Evolutionary conservation across 768 basidiomycete genomes (phyloP).

Genomic region (Mrakia blollopis): DNA sequence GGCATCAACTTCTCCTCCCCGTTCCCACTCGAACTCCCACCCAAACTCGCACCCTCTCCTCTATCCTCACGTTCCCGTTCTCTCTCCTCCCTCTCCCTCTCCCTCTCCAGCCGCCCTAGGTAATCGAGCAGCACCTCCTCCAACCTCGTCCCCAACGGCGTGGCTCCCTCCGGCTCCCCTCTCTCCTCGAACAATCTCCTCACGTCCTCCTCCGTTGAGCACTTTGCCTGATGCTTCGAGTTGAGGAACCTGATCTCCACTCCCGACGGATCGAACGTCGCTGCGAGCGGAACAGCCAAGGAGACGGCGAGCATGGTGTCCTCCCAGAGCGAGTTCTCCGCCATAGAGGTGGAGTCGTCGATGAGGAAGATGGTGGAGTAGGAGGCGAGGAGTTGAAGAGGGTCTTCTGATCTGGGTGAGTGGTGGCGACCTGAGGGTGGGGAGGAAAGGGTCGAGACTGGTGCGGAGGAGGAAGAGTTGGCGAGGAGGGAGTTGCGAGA

Average conservation of each 20-base stretch:
- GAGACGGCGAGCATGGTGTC: slow-evolving; percentile 10
- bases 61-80: neutral
- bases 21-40: neutral
- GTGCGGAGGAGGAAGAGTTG: neutral
- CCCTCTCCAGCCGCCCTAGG: slow-evolving; percentile 10
- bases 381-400: slow-evolving; percentile 8
- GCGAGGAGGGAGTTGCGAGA: neutral
- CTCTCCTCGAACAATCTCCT: slow-evolving; percentile 11
- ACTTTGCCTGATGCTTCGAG: neutral
- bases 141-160: slow-evolving; percentile 9
- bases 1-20: slow-evolving; percentile 12
- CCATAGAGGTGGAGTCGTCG: slow-evolving; percentile 28
- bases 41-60: neutral
- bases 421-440: neutral
- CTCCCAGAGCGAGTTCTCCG: neutral
- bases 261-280: neutral
- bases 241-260: slow-evolving; percentile 24
- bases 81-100: slow-evolving; percentile 14
- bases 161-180: slow-evolving; percentile 14
- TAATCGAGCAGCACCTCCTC: slow-evolving; percentile 26
- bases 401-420: slow-evolving; percentile 11
- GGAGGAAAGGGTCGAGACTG: neutral
- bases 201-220: neutral
- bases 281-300: slow-evolving; percentile 23
- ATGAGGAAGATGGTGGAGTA: slow-evolving; percentile 17